Evolutionary conservation across 2,329 filamentous ascomycete genomes (phyloP), one percentile per base, ranked within the genome.

Genomic region (Fusarium sarcochroum): DNA sequence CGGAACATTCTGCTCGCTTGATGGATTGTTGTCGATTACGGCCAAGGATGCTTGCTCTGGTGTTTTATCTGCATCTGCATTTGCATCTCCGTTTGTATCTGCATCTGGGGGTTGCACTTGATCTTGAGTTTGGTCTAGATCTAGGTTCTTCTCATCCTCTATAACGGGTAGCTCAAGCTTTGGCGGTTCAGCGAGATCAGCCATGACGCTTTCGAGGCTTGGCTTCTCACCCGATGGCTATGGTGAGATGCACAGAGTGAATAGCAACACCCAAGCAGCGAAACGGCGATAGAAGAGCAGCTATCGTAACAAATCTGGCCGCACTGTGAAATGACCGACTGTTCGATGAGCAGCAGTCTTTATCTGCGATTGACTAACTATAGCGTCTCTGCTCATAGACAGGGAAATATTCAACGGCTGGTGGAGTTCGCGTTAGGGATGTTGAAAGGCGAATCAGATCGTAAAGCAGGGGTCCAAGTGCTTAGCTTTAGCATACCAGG

Each of bases 391-490:
- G 62, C 47, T 52, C 59, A 57, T 35, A 35, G 34, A 40, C 54
- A 38, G 48, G 47, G 38, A 63, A 62, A 60, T 58, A 38, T 48
- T 44, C 18, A 58, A 50, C 18, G 27, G 51, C 11, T 20, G 35
- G 61, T 59, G 52, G 62, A 56, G 66, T 58, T 49, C 7, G n/a
- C 14, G 49, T 49, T 54, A 23, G 30, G 50, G 53, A 63, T 53
- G 42, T 38, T 38, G 20, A 47, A 27, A 66, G 42, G 37, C 53
- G 42, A 38, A 58, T 55, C 38, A 45, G 54, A 56, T 48, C n/a
- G 41, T 30, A 45, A 54, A 56, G 38, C 48, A 70, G 54, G 66
- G 66, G 50, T 54, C 49, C 47, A 59, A 49, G 47, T 41, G 38
- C 20, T 54, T 59, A 40, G 38, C n/a, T 14, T 46, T 58, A 35